Conservation (phyloP, 768 basidiomycete species). For the Mycena capillaripes region DNA sequence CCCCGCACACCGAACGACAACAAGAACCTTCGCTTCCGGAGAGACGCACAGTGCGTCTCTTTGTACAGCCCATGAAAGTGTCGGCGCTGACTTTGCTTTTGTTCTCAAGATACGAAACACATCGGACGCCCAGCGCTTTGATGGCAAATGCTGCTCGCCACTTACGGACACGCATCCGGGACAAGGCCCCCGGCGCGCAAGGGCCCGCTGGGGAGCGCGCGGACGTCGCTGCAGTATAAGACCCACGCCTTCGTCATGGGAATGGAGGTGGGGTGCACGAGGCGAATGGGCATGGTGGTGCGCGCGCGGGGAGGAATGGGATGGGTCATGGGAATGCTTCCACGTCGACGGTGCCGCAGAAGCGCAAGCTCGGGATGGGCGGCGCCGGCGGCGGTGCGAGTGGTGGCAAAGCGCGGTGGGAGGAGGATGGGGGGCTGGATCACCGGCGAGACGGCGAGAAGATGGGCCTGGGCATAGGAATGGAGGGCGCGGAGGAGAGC, state of each 20-base stretch:
- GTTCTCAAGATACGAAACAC: no score
- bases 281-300: neutral
- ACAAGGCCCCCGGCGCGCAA: neutral
- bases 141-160: neutral
- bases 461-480: neutral
- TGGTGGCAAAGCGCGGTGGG: neutral
- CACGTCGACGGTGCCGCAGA: conserved; percentile 14
- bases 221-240: neutral
- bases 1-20: no score
- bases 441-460: neutral
- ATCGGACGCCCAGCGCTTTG: neutral
- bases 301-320: neutral
- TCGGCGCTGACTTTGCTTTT: no score
- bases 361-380: conserved; percentile 5
- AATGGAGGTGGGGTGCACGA: neutral
- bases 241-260: neutral
- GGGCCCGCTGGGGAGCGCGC: neutral
- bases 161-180: neutral
- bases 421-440: neutral
- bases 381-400: neutral
- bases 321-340: neutral
- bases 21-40: no score
- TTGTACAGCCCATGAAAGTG: no score
- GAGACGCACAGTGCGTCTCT: no score
- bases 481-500: conserved; percentile 34